Evolutionary conservation across 2,329 filamentous ascomycete species (phyloP).

Genomic region (Trichoderma polysporum): DNA sequence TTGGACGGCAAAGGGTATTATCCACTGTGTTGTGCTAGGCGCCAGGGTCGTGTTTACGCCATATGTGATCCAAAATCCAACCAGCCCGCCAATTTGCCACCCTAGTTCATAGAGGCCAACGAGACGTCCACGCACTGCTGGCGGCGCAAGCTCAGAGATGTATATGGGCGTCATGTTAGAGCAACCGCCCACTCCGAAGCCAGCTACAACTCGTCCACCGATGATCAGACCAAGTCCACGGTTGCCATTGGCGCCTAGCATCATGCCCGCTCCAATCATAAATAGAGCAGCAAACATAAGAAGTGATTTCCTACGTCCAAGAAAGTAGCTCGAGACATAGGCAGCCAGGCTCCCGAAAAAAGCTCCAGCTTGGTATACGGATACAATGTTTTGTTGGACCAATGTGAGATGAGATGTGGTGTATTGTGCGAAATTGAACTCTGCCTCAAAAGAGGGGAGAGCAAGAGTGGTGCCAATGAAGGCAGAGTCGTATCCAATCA

Average conservation of each 20-base stretch:
- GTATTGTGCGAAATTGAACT: conserved; percentile 14
- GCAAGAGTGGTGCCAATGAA: conserved; percentile 17
- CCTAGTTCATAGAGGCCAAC: conserved; percentile 9
- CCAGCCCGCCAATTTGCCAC: conserved; percentile 14
- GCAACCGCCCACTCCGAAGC: conserved; percentile 7
- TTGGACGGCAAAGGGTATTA: conserved; percentile 13
- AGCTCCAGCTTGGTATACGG: conserved; percentile 8
- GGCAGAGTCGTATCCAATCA: conserved; percentile 17
- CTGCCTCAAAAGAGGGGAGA: conserved; percentile 11
- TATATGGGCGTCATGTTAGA: conserved; percentile 17
- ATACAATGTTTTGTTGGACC: conserved; percentile 13
- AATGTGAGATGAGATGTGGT: not conserved
- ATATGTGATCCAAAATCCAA: conserved; percentile 16
- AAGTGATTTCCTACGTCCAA: conserved; percentile 11
- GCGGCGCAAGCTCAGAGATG: conserved; percentile 17
- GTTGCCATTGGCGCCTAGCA: conserved; percentile 7
- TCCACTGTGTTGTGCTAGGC: conserved; percentile 4
- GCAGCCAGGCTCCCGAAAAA: conserved; percentile 14
- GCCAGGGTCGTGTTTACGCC: conserved; percentile 12
- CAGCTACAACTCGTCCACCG: conserved; percentile 7
- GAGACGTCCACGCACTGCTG: conserved; percentile 13
- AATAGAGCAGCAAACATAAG: not conserved
- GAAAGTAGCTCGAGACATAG: conserved; percentile 13
- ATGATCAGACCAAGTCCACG: conserved; percentile 14
- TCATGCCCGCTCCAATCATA: conserved; percentile 13